Evolutionary conservation across 2,329 filamentous ascomycete species (phyloP), one percentile per base, ranked within the genome.

Genomic region (Cordyceps fumosorosea): DNA sequence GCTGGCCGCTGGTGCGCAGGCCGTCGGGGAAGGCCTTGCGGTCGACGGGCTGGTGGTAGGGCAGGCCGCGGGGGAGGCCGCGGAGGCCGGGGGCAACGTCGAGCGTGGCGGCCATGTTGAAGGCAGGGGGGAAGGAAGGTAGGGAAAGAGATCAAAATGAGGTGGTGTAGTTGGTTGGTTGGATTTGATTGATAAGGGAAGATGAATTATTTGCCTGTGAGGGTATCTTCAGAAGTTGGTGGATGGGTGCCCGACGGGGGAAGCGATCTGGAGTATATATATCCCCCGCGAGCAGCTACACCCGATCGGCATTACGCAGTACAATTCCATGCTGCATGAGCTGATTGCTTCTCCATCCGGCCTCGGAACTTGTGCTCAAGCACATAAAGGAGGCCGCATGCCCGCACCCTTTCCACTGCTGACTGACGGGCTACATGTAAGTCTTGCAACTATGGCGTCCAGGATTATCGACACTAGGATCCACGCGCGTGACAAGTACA

Each of bases 1-100:
- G 87, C 71, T 93, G 90, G 45, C 90, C 90, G 0, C 88, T 81
- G 0, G 81, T 83, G 50, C 77, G 74, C 70, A 79, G 78, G 45
- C 78, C 78, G 56, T 80, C 78, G 4, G 78, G 78, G 69, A 80
- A 80, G 64, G 79, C 26, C 50, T 60, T 60, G 50, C 58, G 58
- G 50, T 60, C 58, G 42, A 60, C 24, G 48, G 58, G 58, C 42
- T 54, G 50, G 26, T 53, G 58, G 40, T 54, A 60, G 37, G 58
- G 58, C n/a, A 60, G 58, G 29, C 58, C 58, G n/a, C 42, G 48
- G 26, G 58, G 58, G 20, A 60, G 58, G 16, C 58, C 58, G 20
- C 58, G 58, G 34, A 60, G 58, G 58, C 58, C 58, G 26, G 58
- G 58, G 12, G 58, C 58, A 14, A 60, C 42, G 40, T 60, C 58